Percentiles rank a stretch among this genome's conserved stretches.
Evolutionary conservation across 192 early-diverging fungal genomes (phyloP).

Genomic region (Pilaira anomala): DNA sequence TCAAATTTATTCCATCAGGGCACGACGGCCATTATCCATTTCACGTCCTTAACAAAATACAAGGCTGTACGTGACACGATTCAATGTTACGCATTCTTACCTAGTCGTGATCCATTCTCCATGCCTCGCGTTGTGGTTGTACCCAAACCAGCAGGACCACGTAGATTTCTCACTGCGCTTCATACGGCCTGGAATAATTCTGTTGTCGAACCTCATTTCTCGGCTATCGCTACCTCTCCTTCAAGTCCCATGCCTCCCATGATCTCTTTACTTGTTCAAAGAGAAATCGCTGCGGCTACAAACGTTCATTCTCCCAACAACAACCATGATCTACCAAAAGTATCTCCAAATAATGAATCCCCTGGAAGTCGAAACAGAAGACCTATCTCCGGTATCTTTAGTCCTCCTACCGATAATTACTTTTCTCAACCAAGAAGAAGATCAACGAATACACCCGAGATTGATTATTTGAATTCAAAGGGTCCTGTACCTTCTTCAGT

Average conservation of each 20-base stretch:
- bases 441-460: not conserved
- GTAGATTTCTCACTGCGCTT: conserved; percentile 53
- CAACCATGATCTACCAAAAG: too few species aligned
- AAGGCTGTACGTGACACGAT: conserved; percentile 48
- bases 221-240: conserved; percentile 56
- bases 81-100: conserved; percentile 27
- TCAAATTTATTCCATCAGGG: conserved; percentile 33
- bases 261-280: not conserved
- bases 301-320: too few species aligned
- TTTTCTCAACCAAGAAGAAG: not conserved
- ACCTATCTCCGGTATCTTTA: conserved; percentile 1
- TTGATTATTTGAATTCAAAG: not conserved
- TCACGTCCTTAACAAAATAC: conserved; percentile 53
- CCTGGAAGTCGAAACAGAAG: not conserved
- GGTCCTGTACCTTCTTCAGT: not conserved
- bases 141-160: conserved; percentile 61
- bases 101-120: conserved; percentile 7
- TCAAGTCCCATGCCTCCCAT: conserved; percentile 20
- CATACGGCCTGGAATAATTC: conserved; percentile 54
- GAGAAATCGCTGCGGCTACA: not conserved
- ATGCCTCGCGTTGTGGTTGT: conserved; percentile 56
- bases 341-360: not conserved
- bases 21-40: conserved; percentile 53
- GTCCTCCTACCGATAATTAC: not conserved
- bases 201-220: conserved; percentile 48